Base-by-base conservation (phyloP, 257 asterid genomes). In the Solanum clarkiae region DNA sequence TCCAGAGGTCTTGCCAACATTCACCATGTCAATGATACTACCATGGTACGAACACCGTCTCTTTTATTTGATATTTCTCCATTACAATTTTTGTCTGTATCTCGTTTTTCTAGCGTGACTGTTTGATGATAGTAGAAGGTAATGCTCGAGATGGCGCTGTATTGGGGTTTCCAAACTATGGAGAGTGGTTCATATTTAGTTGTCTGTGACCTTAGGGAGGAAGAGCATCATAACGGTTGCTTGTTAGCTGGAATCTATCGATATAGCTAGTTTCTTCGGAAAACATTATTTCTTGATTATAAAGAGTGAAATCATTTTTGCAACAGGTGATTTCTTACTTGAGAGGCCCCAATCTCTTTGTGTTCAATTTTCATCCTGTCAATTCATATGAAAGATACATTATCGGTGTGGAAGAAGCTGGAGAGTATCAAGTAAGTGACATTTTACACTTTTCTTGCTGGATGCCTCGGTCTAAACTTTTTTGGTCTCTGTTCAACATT, bases 391-490 rank as follows among this genome's bases (percentile, higher is more conserved):
- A 89, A 77, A 90, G 89, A 83, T 95, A 94, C 88, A 88, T 86
- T 79, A 71, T 96, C 75, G 98, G 99, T 60, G 99, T 95, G 81
- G 98, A 93, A 88, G 99, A 96, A 90, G 99, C 99, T 85, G 99
- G 99, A 88, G 98, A 96, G 81, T 95, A 95, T 91, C 93, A 95
- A 88, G 99, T 96, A 90, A 92, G 99, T 88, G 87, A 40, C 80
- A 57, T 72, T 82, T 65, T 69, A 84, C 49, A 85, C 59, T 59
- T 72, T 83, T 84, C 24, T 84, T 79, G 15, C 10, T 63, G 63
- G 15, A 66, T 72, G 82, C 56, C 60, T 18, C 5, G 9, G n/a
- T 42, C 80, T 17, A 18, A 9, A 7, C 36, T 0, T 22, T 53
- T 83, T 83, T 57, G 82, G 26, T 87, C 77, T 71, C 72, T 66